phyloP scores from a whole-genome alignment of 2,329 filamentous ascomycete species.

The Neoarthrinium moseri region DNA sequence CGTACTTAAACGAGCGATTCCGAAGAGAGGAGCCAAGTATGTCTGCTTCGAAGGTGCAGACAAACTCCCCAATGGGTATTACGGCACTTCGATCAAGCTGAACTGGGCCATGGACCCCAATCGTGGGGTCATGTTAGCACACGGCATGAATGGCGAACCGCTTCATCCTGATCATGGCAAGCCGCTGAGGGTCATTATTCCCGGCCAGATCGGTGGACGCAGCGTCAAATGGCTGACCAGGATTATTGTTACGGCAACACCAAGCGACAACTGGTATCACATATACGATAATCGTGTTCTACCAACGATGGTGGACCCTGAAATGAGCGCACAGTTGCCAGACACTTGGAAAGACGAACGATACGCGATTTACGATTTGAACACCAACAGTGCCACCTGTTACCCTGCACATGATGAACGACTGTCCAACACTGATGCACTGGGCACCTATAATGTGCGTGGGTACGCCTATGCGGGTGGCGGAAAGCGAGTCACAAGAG shows the following conservation, averaged over 20 bases:
- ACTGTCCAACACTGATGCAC: slow-evolving; percentile 47
- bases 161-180: slow-evolving; percentile 83
- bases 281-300: slow-evolving; percentile 91
- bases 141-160: slow-evolving; percentile 85
- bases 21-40: slow-evolving; percentile 70
- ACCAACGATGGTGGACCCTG: slow-evolving; percentile 81
- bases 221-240: slow-evolving; percentile 92
- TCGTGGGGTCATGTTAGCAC: slow-evolving; percentile 80
- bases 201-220: slow-evolving; percentile 86
- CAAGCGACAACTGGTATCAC: slow-evolving; percentile 94
- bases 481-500: slow-evolving; percentile 76
- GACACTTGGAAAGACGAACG: slow-evolving; percentile 85
- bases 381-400: slow-evolving; percentile 78
- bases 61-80: slow-evolving; percentile 82
- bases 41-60: slow-evolving; percentile 92
- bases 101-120: slow-evolving; percentile 86
- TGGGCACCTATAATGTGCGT: slow-evolving; percentile 60
- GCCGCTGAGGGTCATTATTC: slow-evolving; percentile 78
- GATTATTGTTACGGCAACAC: slow-evolving; percentile 72
- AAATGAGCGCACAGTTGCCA: slow-evolving; percentile 70
- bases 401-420: slow-evolving; percentile 78
- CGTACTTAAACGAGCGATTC: slow-evolving; percentile 66
- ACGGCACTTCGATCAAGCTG: slow-evolving; percentile 84
- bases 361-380: slow-evolving; percentile 91
- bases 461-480: slow-evolving; percentile 91